Evolutionary conservation across 2,329 filamentous ascomycete species (phyloP), one percentile per base, ranked within the genome.

Genomic region (Aureobasidium sp.): DNA sequence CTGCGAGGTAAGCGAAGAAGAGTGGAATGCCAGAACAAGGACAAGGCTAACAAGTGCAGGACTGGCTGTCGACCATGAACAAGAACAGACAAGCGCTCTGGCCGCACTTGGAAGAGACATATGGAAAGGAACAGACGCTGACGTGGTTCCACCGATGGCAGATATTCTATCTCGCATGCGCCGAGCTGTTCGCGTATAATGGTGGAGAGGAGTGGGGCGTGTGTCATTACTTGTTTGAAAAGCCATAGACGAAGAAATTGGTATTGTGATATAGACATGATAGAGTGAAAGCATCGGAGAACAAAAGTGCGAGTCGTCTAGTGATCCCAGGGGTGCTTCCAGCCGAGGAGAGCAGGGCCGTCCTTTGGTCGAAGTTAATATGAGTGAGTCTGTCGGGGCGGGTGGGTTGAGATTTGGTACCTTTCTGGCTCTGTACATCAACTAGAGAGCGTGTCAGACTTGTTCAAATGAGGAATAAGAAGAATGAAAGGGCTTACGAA

Each of bases 311-410:
- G 42, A 34, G 15, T 37, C 15, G 12, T 77, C 83, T 80, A 96
- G 79, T 96, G 91, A 69, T 97, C 92, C 91, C 91, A 97, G 67
- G 91, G 94, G 77, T 97, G 94, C 80, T 91, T 97, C 88, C 86
- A 91, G 75, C 94, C 94, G 70, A 99, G 75, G 67, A 97, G 80
- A 61, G 86, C 93, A 27, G 93, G 83, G n/a, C 92, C 92, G 72
- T 99, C 94, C 80, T 97, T 89, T 85, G 93, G 96, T 3, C 12
- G 1, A 48, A 12, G 37, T 62, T 13, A 60, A 39, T 48, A 37
- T 13, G 27, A 8, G 47, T 15, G 47, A 23, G 23, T 26, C 26
- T 23, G 27, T 17, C 27, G 50, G 42, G 50, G 23, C 12, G 51
- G 29, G 39, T 23, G 39, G 9, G 41, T 23, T 13, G 41, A 13